Base-by-base conservation (phyloP, 108 stramenopile genomes). In the Nitzschia sp. region DNA sequence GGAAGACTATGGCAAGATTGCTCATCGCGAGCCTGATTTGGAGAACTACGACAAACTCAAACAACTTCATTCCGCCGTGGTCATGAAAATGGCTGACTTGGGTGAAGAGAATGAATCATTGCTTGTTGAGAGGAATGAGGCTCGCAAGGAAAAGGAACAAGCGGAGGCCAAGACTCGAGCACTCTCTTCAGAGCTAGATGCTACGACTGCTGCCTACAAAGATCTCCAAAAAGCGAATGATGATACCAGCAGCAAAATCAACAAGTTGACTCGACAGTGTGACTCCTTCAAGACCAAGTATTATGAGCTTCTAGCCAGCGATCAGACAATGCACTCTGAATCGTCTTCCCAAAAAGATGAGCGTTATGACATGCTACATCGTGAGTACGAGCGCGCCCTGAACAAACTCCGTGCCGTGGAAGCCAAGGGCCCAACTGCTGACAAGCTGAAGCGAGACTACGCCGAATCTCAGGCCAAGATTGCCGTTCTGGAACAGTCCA, bases 61-160 rank as follows among this genome's bases (percentile, higher is more conserved):
- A 17, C 22, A 46, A 9, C 23, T 75, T 23, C 66, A 75, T 41
- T 4, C 56, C 9, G 66, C 73, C 2, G 66, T 75, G 4, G 73
- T 68, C 8, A 67, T 75, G 73, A 75, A 75, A 34, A 27, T 75
- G 27, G 73, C 59, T 23, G 73, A 75, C 32, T 15, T 75, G 19
- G 66, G 58, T 29, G 73, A 75, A 45, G 73, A 75, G 27, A 75
- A 68, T 41, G 73, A 62, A 22, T 45, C 19, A 2, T 30, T 75
- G 23, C 30, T 47, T 16, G 30, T 11, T 44, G 29, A 63, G 60
- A 33, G 36, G 1, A 61, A 58, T 32, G 35, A 29, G 21, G 58
- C 58, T 1, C 35, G 60, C 13, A 28, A 56, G 17, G 36, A 67
- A 33, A 16, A 60, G 50, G 59, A 61, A 9, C 8, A 34, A 46